Evolutionary conservation across 257 asterid species (phyloP), one percentile per base, ranked within the genome.

Genomic region (Verbascum thapsus): DNA sequence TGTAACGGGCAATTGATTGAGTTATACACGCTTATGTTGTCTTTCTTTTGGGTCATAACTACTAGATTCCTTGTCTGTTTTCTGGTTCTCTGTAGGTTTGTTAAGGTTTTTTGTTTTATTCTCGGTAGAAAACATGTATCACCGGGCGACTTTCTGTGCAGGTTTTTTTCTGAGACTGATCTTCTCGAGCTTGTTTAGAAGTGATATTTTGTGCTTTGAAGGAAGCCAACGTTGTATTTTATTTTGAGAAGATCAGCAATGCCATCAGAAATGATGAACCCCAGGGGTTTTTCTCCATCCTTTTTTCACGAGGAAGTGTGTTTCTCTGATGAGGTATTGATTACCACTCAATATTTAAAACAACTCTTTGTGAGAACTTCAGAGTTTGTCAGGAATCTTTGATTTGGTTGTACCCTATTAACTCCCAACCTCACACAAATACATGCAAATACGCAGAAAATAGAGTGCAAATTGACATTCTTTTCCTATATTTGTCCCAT

Each of bases 221-320:
- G 68, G 74, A 62, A 75, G 72, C 76, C 44, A 66, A 72, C 58
- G 58, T 44, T 75, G 34, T 47, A 56, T 48, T 44, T 64, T 59
- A 43, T 59, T 67, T 74, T 70, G 62, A 66, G 67, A 61, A 72
- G 67, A 57, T 60, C 61, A 38, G 58, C 66, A 63, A 77, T 71
- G 74, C 82, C 81, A 48, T 78, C 83, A 58, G 78, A 71, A 70
- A 79, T 75, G 76, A 83, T 74, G 86, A 90, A 85, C 34, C 78
- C 76, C 12, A 74, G 76, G 68, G 87, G 83, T 19, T 78, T 80
- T 54, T 77, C 98, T 70, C 87, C 96, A 49, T 88, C 97, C 18
- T 80, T 81, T 79, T 84, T 83, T 64, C 76, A 85, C 2, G 96
- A 88, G 80, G 95, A 85, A 53, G 54, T 77, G 58, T 65, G 73